phyloP scores from a whole-genome alignment of 1,284 basidiomycete species.

The Fomitopsis betulina region DNA sequence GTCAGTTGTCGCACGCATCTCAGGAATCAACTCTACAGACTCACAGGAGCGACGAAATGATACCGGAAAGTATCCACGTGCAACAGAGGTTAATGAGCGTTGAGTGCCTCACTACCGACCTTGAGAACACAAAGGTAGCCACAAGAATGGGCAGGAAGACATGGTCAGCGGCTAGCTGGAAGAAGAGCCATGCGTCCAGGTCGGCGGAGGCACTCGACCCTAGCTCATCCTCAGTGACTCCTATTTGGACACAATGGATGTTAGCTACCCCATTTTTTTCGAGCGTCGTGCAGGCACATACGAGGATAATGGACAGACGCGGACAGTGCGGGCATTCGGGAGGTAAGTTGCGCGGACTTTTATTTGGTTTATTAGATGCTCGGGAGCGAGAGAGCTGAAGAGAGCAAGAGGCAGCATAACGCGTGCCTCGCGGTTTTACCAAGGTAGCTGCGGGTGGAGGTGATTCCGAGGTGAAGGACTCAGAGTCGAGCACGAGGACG shows the following conservation, averaged over 20 bases:
- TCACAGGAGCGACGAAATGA: constrained; percentile 37
- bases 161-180: constrained; percentile 46
- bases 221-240: constrained; percentile 15
- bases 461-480: constrained; percentile 3
- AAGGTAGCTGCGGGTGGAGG: constrained; percentile 8
- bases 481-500: constrained; percentile 6
- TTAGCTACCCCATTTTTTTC: too few species aligned
- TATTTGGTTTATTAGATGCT: neutral
- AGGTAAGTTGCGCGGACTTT: neutral
- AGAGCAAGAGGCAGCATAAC: neutral
- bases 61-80: constrained; percentile 36
- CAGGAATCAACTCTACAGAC: constrained; percentile 20
- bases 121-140: constrained; percentile 40
- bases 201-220: constrained; percentile 15
- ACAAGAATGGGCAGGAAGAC: constrained; percentile 45
- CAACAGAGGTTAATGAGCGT: constrained; percentile 49
- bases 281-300: neutral
- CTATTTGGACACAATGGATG: constrained; percentile 3
- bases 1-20: constrained; percentile 24
- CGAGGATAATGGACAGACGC: constrained; percentile 2
- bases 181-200: constrained; percentile 34
- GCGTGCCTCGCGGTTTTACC: neutral
- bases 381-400: neutral
- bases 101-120: constrained; percentile 37
- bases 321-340: neutral